A percentile compares a stretch with the other conserved stretches of the same genome.
Evolutionary conservation across 2,329 filamentous ascomycete genomes (phyloP).

Genomic region (Talaromyces sp.): DNA sequence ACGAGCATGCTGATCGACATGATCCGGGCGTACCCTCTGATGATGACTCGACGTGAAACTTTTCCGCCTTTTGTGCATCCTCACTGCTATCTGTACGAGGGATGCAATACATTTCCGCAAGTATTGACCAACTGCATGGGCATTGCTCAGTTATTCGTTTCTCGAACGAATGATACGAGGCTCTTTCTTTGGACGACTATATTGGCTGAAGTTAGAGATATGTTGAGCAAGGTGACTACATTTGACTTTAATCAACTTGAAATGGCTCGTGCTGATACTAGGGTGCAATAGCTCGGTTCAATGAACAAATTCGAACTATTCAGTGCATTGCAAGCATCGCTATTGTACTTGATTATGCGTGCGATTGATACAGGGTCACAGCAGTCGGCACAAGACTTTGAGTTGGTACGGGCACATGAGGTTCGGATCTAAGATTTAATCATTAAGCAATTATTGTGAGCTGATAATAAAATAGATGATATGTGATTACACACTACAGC

Average conservation of each 20-base stretch:
- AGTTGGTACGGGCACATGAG: conserved; percentile 15
- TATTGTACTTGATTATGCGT: conserved; percentile 20
- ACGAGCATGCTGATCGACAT: conserved; percentile 19
- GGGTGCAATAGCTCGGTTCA: background rate
- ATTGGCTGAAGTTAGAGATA: conserved; percentile 10
- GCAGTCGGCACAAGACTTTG: conserved; percentile 12
- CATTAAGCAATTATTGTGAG: background rate
- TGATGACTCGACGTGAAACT: conserved; percentile 20
- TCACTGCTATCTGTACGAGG: background rate
- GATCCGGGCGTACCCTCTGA: conserved; percentile 18
- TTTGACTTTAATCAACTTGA: too few relatives aligned
- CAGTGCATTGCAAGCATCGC: conserved; percentile 13
- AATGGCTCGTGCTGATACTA: background rate
- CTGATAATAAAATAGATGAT: conserved; percentile 1
- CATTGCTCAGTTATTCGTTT: conserved; percentile 16
- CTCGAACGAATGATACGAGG: conserved; percentile 12
- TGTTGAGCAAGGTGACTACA: conserved; percentile 4
- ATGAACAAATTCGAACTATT: conserved; percentile 17
- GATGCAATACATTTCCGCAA: conserved; percentile 8
- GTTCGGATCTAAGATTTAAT: background rate
- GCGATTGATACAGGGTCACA: conserved; percentile 11
- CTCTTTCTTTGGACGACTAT: conserved; percentile 17
- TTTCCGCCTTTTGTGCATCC: conserved; percentile 20
- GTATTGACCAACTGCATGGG: conserved; percentile 19
- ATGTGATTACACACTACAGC: conserved; percentile 8